A percentile compares a stretch with the other conserved stretches of the same genome.
Conservation (phyloP, 2,329 filamentous ascomycete species). For the Penicillium hesseltinei region DNA sequence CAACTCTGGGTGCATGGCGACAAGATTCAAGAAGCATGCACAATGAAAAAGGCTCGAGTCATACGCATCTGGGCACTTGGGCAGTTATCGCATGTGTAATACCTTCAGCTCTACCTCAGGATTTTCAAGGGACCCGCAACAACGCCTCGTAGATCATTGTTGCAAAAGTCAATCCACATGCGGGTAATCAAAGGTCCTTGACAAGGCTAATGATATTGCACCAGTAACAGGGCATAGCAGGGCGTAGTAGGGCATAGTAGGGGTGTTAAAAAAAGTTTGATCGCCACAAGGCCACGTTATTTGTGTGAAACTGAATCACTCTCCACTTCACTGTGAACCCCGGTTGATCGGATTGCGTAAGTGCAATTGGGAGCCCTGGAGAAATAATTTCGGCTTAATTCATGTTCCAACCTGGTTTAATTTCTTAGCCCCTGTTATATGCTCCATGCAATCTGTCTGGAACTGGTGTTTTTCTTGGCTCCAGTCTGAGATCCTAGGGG, state of each 20-base stretch:
- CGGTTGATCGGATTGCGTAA: too few relatives aligned
- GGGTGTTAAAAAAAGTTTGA: background rate
- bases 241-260: background rate
- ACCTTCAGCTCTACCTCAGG: background rate
- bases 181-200: too few relatives aligned
- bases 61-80: background rate
- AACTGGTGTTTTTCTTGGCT: too few relatives aligned
- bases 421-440: too few relatives aligned
- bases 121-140: background rate
- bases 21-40: background rate
- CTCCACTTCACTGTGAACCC: background rate
- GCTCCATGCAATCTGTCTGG: too few relatives aligned
- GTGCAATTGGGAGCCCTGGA: too few relatives aligned
- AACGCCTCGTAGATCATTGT: background rate
- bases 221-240: background rate
- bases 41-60: background rate
- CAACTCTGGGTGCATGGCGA: slow-evolving; percentile 11
- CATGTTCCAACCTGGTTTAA: too few relatives aligned
- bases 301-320: background rate
- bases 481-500: too few relatives aligned
- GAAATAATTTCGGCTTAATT: too few relatives aligned
- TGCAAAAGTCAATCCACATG: background rate
- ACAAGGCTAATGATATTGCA: background rate
- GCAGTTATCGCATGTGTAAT: background rate
- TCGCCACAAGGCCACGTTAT: background rate